phyloP scores from a whole-genome alignment of 768 basidiomycete genomes.

The Udeniomyces megalosporus region DNA sequence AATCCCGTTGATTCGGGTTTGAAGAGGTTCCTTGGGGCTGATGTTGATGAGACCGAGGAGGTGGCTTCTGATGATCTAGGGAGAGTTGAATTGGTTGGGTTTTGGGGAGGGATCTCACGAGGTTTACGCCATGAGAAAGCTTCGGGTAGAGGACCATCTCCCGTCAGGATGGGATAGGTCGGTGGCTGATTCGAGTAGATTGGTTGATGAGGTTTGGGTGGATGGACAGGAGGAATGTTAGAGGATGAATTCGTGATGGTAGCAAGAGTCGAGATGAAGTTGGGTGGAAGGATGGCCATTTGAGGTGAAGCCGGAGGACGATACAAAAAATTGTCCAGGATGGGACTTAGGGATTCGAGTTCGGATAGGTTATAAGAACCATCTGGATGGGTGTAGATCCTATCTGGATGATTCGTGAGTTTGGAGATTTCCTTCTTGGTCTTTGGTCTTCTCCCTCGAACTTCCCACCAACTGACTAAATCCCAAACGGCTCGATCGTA shows the following conservation, averaged over 20 bases:
- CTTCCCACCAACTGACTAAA: slow-evolving; percentile 12
- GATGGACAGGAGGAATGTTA: neutral
- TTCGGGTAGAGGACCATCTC: neutral
- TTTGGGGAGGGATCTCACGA: neutral
- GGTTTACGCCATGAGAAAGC: neutral
- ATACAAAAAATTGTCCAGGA: neutral
- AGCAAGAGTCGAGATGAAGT: neutral
- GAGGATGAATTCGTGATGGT: neutral
- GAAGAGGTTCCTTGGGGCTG: neutral
- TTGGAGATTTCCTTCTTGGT: slow-evolving; percentile 12
- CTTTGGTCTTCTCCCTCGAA: slow-evolving; percentile 1
- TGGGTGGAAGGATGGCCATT: neutral
- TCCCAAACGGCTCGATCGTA: neutral
- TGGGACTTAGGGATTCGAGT: slow-evolving; percentile 1
- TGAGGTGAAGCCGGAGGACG: neutral
- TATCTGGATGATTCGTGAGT: neutral
- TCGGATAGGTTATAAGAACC: slow-evolving; percentile 1
- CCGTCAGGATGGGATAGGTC: neutral
- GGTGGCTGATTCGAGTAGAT: neutral
- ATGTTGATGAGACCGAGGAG: neutral
- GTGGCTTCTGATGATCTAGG: too few relatives aligned
- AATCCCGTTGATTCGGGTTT: neutral
- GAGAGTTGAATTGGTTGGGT: neutral
- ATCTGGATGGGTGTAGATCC: neutral
- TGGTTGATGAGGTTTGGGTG: neutral